Conservation (phyloP, 495 filamentous ascomycete species). For the Oleoguttula mirabilis region DNA sequence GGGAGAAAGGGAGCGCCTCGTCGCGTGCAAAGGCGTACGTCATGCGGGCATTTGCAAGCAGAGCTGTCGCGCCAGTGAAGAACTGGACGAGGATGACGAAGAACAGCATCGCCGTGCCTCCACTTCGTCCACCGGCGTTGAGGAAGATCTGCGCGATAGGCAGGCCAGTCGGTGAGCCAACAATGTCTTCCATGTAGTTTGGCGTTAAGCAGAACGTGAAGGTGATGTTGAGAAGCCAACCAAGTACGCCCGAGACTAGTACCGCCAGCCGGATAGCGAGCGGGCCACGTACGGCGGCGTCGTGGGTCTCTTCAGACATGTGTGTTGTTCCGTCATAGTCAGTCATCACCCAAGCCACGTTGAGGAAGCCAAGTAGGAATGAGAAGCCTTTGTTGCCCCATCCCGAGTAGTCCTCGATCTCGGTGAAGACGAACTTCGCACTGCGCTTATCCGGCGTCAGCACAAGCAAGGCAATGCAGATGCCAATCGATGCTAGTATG, state of each 20-base stretch:
- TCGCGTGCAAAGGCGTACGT: conserved; percentile 61
- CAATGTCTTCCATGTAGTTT: conserved; percentile 46
- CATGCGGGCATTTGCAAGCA: conserved; percentile 62
- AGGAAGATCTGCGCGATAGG: conserved; percentile 61
- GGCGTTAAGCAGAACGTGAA: conserved; percentile 54
- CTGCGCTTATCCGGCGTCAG: conserved; percentile 47
- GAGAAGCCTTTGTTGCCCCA: conserved; percentile 54
- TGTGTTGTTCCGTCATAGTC: conserved; percentile 67
- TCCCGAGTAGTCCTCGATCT: conserved; percentile 46
- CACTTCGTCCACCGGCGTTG: conserved; percentile 49
- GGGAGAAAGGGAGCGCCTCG: conserved; percentile 57
- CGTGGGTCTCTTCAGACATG: conserved; percentile 64
- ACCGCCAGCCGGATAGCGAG: conserved; percentile 53
- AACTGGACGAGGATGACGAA: conserved; percentile 59
- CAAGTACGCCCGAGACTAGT: conserved; percentile 50
- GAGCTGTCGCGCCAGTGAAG: conserved; percentile 59
- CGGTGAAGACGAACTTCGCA: conserved; percentile 51
- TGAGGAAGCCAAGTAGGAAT: conserved; percentile 59
- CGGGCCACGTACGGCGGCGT: conserved; percentile 55
- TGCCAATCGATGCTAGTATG: conserved; percentile 36
- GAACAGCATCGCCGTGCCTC: conserved; percentile 56
- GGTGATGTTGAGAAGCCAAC: conserved; percentile 54
- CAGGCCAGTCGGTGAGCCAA: conserved; percentile 51
- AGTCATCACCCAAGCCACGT: conserved; percentile 63
- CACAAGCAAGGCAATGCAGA: conserved; percentile 49